These are phyloP conservation scores for Fraxinus sp. DNA, from an alignment of 305 asterid genomes.

Conservation along the genomic window DNA sequence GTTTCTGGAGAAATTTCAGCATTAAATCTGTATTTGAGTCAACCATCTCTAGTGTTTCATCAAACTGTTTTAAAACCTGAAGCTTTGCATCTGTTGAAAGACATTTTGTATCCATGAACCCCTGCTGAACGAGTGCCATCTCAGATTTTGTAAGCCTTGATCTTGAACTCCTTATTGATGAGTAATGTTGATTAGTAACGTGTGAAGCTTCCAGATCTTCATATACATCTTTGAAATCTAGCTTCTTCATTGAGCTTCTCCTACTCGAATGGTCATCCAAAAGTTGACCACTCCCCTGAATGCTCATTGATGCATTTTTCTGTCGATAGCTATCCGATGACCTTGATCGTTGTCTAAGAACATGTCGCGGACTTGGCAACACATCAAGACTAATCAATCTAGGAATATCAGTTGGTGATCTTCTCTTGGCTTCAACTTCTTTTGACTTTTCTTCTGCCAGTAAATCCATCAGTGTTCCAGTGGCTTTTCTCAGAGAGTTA, in stretches of 20 bases:
- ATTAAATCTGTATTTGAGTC: conserved; percentile 55
- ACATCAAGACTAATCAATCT: conserved; percentile 90
- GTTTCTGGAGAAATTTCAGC: conserved; percentile 50
- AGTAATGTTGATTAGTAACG: conserved; percentile 49
- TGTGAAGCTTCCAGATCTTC: conserved; percentile 92
- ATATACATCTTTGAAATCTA: conserved; percentile 68
- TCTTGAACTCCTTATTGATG: conserved; percentile 61
- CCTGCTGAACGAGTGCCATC: conserved; percentile 55
- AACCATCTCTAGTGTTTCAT: conserved; percentile 50
- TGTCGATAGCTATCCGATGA: conserved; percentile 44
- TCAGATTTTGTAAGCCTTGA: conserved; percentile 55
- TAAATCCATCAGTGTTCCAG: conserved; percentile 3
- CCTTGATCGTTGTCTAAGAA: conserved; percentile 50
- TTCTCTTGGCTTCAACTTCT: conserved; percentile 61
- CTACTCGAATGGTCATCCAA: conserved; percentile 32
- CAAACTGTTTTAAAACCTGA: conserved; percentile 50
- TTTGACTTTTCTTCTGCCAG: conserved; percentile 20
- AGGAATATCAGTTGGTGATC: conserved; percentile 63
- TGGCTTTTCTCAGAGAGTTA: conserved; percentile 38
- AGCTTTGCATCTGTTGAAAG: conserved; percentile 47
- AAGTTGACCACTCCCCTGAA: conserved; percentile 30
- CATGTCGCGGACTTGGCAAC: conserved; percentile 65
- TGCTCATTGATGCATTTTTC: conserved; percentile 26
- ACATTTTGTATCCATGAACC: conserved; percentile 48
- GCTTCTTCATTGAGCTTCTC: conserved; percentile 54